phyloP scores from a whole-genome alignment of 768 basidiomycete genomes.

The Mycena pura region DNA sequence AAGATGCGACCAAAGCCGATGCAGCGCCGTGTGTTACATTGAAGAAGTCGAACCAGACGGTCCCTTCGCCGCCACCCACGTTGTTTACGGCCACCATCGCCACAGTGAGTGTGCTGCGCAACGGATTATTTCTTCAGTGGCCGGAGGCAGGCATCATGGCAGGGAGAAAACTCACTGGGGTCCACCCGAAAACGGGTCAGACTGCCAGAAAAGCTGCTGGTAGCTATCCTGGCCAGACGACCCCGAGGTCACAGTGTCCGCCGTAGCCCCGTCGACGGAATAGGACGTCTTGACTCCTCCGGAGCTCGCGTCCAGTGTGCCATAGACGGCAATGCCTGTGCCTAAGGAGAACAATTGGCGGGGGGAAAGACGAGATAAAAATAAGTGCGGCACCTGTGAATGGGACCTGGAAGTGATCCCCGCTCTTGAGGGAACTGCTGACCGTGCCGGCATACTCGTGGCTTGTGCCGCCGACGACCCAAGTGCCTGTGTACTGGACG shows the following conservation, averaged over 20 bases:
- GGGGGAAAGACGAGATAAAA: not conserved
- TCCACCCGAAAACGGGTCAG: conserved; percentile 29
- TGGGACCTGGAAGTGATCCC: conserved; percentile 41
- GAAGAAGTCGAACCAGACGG: conserved; percentile 53
- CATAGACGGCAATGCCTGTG: conserved; percentile 41
- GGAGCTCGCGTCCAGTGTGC: conserved; percentile 42
- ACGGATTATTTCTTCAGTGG: not conserved
- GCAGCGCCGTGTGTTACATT: conserved; percentile 29
- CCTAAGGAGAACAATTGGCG: conserved; percentile 28
- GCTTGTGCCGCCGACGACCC: conserved; percentile 38
- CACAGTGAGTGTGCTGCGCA: conserved; percentile 38
- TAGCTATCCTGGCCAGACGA: conserved; percentile 36
- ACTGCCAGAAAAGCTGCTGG: conserved; percentile 46
- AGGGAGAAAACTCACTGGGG: conserved; percentile 39
- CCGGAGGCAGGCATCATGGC: not conserved
- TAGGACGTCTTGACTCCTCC: conserved; percentile 45
- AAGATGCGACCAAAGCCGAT: conserved; percentile 6
- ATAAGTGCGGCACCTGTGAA: conserved; percentile 39
- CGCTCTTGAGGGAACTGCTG: conserved; percentile 39
- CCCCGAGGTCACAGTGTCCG: conserved; percentile 34
- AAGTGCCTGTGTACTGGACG: conserved; percentile 42
- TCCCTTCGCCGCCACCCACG: conserved; percentile 40
- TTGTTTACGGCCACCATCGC: conserved; percentile 43
- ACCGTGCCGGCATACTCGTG: conserved; percentile 39
- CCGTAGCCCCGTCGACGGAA: conserved; percentile 38